Base-by-base conservation (phyloP, 2,329 filamentous ascomycete species). In the Pseudocercospora cruenta region DNA sequence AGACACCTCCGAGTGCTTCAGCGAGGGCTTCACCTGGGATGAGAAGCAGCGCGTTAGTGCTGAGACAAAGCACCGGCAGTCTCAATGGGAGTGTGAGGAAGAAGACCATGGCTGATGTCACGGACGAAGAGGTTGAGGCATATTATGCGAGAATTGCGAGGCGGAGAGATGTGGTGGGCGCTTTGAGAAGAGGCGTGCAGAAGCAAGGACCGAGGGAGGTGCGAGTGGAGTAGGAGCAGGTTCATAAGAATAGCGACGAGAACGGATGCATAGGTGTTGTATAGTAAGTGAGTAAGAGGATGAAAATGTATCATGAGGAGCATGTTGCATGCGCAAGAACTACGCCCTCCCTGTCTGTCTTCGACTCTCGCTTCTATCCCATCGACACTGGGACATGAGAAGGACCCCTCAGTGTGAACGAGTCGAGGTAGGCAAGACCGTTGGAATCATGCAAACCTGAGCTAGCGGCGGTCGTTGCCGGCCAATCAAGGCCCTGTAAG, bases 71-170 rank as follows among this genome's bases (percentile, higher is more conserved):
- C 26, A 74, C 70, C 21, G 67, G 69, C 10, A 75, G 73, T 60
- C 33, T 73, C 61, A 71, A 67, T 49, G 77, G 74, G 9, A 72
- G 71, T 36, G 55, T 26, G 26, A 36, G 55, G 31, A 73, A 76
- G 58, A 78, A 75, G 68, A 76, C 80, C 64, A 79, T 78, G 72
- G 73, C 75, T 26, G 74, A 81, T 67, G 78, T 83, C 1, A 79
- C 78, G 26, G 73, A 77, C 43, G 78, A 80, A 63, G 78, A 81
- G 53, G 74, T 83, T 4, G 74, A 77, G 63, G 71, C 64, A n/a
- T 77, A 80, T 63, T 71, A 77, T 60, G 75, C 57, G n/a, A 74
- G 70, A 60, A 61, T 65, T 22, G 73, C 70, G 66, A 74, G 77
- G 70, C 75, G 82, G 72, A 78, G 71, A 69, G 73, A 75, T 49